phyloP scores from a whole-genome alignment of 306 rosid species.

The Quercus mongolica region DNA sequence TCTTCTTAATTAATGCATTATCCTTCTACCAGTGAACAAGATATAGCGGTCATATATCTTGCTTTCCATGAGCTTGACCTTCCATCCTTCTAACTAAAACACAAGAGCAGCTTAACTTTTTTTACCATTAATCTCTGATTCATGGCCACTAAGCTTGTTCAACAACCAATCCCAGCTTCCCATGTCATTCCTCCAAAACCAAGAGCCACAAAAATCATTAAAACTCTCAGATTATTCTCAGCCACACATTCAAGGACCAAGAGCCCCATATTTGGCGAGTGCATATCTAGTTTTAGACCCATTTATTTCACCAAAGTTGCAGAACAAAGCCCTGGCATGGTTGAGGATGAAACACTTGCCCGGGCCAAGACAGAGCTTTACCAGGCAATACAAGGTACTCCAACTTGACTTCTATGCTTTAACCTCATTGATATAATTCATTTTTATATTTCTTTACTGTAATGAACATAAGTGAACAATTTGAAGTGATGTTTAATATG shows the following conservation, averaged over 20 bases:
- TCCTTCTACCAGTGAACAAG: not conserved
- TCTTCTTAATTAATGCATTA: too few species aligned
- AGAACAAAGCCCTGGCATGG: constrained; percentile 37
- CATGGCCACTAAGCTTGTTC: constrained; percentile 51
- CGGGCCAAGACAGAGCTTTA: constrained; percentile 46
- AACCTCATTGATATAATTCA: not conserved
- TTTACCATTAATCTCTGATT: not conserved
- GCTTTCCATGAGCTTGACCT: not conserved
- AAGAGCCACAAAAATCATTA: constrained; percentile 31
- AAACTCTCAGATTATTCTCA: constrained; percentile 23
- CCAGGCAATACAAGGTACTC: constrained; percentile 59
- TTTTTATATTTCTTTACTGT: not conserved
- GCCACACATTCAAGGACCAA: constrained; percentile 25
- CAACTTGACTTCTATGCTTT: not conserved
- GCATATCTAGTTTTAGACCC: constrained; percentile 42
- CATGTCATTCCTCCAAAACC: constrained; percentile 18
- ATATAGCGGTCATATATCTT: not conserved
- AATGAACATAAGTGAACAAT: not conserved
- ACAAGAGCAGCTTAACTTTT: not conserved
- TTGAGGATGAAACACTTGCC: constrained; percentile 49
- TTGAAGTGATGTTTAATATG: constrained; percentile 19
- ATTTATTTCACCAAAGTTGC: constrained; percentile 36
- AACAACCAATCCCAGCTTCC: constrained; percentile 39
- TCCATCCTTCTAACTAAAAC: not conserved
- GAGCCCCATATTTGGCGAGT: constrained; percentile 37